A percentile compares a stretch with the other conserved stretches of the same genome.
Conservation (phyloP, 2,329 filamentous ascomycete genomes). For the Dothiorella sarmentorum region DNA sequence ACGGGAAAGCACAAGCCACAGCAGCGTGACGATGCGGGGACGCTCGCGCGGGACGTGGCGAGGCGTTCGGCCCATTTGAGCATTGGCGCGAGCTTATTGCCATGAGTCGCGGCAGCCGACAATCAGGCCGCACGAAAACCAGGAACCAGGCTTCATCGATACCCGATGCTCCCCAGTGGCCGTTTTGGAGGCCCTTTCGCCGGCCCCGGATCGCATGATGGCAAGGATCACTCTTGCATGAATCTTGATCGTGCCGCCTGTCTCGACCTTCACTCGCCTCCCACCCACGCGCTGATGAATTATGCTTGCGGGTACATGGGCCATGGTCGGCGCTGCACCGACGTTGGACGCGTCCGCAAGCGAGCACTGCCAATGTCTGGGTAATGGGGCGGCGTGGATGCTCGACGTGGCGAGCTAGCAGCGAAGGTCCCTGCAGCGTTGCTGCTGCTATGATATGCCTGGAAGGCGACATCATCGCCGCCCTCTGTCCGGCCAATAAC, state of each 20-base stretch:
- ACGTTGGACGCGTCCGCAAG: neutral
- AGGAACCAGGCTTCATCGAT: conserved; percentile 17
- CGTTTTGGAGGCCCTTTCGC: neutral
- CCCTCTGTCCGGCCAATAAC: neutral
- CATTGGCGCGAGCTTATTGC: conserved; percentile 18
- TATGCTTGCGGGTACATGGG: no score
- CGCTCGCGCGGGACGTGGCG: conserved; percentile 18
- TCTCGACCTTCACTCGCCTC: no score
- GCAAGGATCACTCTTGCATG: neutral
- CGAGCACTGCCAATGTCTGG: conserved; percentile 4
- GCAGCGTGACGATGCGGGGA: conserved; percentile 15
- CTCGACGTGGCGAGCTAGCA: neutral
- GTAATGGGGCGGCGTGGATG: conserved; percentile 1
- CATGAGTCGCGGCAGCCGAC: conserved; percentile 15
- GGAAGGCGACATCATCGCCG: conserved; percentile 4
- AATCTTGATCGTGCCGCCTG: conserved; percentile 12
- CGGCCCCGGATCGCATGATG: conserved; percentile 1
- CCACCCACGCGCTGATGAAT: no score
- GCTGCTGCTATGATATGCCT: neutral
- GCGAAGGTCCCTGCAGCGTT: conserved; percentile 2
- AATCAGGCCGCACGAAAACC: conserved; percentile 15
- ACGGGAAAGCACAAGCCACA: conserved; percentile 13
- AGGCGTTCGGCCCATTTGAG: conserved; percentile 18
- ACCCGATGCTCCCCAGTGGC: conserved; percentile 9
- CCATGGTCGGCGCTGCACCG: neutral